Evolutionary conservation across 345 rosid species (phyloP), one percentile per base, ranked within the genome.

Genomic region (Aethionema arabicum): DNA sequence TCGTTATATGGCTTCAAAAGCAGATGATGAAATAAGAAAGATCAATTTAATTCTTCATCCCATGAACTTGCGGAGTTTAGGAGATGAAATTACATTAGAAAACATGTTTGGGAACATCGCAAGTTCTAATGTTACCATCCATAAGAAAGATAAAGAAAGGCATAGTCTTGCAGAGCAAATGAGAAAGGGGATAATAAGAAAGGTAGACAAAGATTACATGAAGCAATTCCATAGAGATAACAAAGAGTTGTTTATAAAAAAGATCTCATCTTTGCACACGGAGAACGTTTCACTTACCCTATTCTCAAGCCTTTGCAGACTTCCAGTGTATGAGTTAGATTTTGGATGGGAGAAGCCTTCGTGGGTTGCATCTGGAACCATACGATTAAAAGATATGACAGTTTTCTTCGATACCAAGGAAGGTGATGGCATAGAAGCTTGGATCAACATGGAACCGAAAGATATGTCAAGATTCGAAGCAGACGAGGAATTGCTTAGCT

Each of bases 61-160:
- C 0, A 77, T 79, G 66, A 75, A 79, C 60, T 51, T 82, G 36
- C 76, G 80, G 6, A 59, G 66, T 27, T 63, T 72, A 37, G 63
- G 63, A 74, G 61, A 77, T 9, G 75, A 57, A 0, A 43, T 68
- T 8, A 47, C 72, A 30, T 45, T 77, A n/a, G 79, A 78, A 11
- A 14, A 61, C 59, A 63, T 74, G 31, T 79, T 77, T 29, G 80
- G 86, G 11, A 79, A 74, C 69, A 58, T 73, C 13, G 49, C 21
- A 31, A 50, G 75, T n/a, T n/a, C n/a, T n/a, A n/a, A n/a, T n/a
- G n/a, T n/a, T n/a, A 15, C 8, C 44, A 9, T 29, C 55, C 38
- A 58, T 43, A 55, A 50, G 5, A 33, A 35, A 30, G 54, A 4
- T 6, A 48, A 7, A 15, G 73, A 41, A 46, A 49, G 16, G 29